These are phyloP conservation scores for Cornus florida DNA, from an alignment of 148 eudicot genomes.

Conservation along the genomic window DNA sequence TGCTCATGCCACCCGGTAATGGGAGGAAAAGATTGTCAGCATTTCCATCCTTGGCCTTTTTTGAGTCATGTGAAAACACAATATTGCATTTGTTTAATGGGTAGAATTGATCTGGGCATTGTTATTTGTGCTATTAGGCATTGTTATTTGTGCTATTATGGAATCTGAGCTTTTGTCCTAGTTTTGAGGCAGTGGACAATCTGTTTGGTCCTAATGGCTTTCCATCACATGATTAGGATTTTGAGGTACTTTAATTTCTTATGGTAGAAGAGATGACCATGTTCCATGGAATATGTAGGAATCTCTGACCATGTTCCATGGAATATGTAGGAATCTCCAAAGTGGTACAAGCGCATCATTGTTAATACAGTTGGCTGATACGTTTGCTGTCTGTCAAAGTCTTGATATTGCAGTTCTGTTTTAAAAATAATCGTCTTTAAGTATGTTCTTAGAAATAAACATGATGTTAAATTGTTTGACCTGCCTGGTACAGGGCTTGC, in stretches of 20 bases:
- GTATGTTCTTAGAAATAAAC: neutral
- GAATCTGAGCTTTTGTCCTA: too few relatives aligned
- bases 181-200: neutral
- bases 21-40: too few relatives aligned
- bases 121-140: too few relatives aligned
- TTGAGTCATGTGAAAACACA: too few relatives aligned
- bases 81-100: too few relatives aligned
- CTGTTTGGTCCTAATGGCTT: neutral
- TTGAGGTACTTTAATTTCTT: neutral
- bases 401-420: neutral
- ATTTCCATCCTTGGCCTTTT: too few relatives aligned
- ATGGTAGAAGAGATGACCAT: neutral
- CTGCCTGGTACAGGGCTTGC: constrained; percentile 66
- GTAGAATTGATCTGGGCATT: too few relatives aligned
- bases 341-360: neutral
- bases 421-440: neutral
- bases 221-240: neutral
- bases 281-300: neutral
- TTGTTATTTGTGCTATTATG: too few relatives aligned
- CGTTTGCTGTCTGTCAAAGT: neutral
- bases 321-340: neutral
- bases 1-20: too few relatives aligned
- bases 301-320: neutral
- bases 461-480: neutral
- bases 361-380: neutral